Evolutionary conservation across 306 rosid species (phyloP).

Genomic region (Crotalaria pallida): DNA sequence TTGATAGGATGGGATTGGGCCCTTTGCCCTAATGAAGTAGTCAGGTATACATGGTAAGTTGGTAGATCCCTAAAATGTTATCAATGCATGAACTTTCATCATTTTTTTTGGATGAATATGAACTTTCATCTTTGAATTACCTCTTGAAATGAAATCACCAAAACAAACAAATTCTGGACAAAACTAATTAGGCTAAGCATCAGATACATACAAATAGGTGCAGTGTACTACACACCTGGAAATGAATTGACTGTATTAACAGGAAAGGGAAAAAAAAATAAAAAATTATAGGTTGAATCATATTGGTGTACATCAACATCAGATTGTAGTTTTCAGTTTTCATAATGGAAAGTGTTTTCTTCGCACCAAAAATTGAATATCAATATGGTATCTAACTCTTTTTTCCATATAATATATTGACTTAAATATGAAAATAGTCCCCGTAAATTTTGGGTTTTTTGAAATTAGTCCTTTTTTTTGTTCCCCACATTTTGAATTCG

Average conservation of each 20-base stretch:
- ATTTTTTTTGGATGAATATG: not conserved
- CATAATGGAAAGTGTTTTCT: no score
- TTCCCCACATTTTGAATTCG: no score
- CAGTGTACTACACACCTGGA: not conserved
- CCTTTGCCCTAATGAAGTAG: conserved; percentile 14
- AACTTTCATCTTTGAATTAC: not conserved
- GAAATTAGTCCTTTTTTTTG: no score
- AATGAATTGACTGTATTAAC: conserved; percentile 14
- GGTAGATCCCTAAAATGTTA: not conserved
- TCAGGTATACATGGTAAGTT: not conserved
- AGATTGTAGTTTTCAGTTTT: no score
- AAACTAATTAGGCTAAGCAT: not conserved
- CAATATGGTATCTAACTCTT: no score
- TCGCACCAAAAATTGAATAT: no score
- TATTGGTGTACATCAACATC: not conserved
- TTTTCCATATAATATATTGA: no score
- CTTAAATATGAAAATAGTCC: no score
- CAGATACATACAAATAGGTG: not conserved
- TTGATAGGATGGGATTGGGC: conserved; percentile 26
- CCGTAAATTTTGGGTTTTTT: no score
- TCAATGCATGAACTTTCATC: not conserved
- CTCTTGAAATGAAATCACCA: not conserved
- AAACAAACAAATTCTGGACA: not conserved
- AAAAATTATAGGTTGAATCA: not conserved
- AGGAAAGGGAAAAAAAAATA: not conserved